A percentile compares a stretch with the other conserved stretches of the same genome.
Evolutionary conservation across 1,139 yeast species (phyloP).

Genomic region (Hemisphaericaspora xylanilytica): DNA sequence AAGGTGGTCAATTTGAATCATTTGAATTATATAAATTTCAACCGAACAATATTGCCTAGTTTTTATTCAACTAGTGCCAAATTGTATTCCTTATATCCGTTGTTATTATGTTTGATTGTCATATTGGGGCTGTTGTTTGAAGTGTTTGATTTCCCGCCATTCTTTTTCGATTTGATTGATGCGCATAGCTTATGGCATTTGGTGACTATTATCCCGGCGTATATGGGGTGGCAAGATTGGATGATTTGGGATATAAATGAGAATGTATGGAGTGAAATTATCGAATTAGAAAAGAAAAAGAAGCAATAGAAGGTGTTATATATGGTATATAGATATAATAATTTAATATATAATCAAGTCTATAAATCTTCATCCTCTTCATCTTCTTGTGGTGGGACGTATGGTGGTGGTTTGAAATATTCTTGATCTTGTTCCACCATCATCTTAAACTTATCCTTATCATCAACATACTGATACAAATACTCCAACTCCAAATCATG

Average conservation of each 20-base stretch:
- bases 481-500: conserved; percentile 92
- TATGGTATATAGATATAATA: neutral
- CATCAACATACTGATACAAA: conserved; percentile 70
- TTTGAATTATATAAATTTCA: conserved; percentile 25
- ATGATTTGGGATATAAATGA: conserved; percentile 44
- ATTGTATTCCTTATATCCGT: conserved; percentile 42
- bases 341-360: neutral
- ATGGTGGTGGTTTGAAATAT: conserved; percentile 62
- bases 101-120: conserved; percentile 49
- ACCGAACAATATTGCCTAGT: conserved; percentile 27
- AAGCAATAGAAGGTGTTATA: conserved; percentile 7
- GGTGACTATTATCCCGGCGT: conserved; percentile 65
- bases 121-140: conserved; percentile 81
- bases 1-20: conserved; percentile 18
- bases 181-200: conserved; percentile 96
- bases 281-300: conserved; percentile 12
- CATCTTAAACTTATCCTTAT: conserved; percentile 56
- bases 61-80: conserved; percentile 40
- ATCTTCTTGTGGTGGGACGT: conserved; percentile 40
- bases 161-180: conserved; percentile 62
- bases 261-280: conserved; percentile 24
- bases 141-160: conserved; percentile 82
- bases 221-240: conserved; percentile 50
- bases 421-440: conserved; percentile 72
- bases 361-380: conserved; percentile 15